These are phyloP conservation scores for Zoysia matrella DNA, from an alignment of 202 grass and related monocot species.

Conservation along the genomic window DNA sequence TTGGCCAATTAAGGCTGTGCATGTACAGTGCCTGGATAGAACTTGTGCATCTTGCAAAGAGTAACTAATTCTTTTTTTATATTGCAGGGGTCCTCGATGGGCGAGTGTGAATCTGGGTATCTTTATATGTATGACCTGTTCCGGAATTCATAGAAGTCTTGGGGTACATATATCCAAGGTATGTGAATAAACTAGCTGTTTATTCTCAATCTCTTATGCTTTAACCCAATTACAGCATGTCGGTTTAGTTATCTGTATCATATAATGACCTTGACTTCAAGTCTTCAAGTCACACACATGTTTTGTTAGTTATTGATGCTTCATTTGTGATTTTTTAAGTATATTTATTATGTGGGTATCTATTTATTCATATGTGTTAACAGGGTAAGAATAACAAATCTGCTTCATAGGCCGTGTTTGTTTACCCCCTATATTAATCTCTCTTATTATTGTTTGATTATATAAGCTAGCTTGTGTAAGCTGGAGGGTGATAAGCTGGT, in stretches of 20 bases:
- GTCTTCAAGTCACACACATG: background rate
- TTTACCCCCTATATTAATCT: no score
- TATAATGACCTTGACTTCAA: constrained; percentile 1
- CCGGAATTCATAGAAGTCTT: no score
- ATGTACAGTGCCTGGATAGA: background rate
- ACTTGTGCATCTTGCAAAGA: constrained; percentile 3
- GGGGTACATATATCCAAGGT: constrained; percentile 39
- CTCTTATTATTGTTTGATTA: no score
- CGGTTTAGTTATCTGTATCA: constrained; percentile 2
- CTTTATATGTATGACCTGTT: no score
- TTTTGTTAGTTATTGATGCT: constrained; percentile 5
- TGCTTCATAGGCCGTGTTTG: no score
- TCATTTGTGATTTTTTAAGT: constrained; percentile 6
- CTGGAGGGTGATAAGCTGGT: no score
- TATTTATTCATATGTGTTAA: background rate
- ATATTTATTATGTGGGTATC: background rate
- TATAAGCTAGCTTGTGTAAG: no score
- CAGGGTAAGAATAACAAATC: background rate
- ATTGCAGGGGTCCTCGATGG: constrained; percentile 50
- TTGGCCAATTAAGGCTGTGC: constrained; percentile 7
- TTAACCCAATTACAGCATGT: background rate
- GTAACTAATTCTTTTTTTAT: constrained; percentile 18
- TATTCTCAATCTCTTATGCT: background rate
- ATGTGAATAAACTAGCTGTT: background rate
- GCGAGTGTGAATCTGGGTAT: no score